phyloP scores from a whole-genome alignment of 345 rosid species.

The Moringa oleifera region DNA sequence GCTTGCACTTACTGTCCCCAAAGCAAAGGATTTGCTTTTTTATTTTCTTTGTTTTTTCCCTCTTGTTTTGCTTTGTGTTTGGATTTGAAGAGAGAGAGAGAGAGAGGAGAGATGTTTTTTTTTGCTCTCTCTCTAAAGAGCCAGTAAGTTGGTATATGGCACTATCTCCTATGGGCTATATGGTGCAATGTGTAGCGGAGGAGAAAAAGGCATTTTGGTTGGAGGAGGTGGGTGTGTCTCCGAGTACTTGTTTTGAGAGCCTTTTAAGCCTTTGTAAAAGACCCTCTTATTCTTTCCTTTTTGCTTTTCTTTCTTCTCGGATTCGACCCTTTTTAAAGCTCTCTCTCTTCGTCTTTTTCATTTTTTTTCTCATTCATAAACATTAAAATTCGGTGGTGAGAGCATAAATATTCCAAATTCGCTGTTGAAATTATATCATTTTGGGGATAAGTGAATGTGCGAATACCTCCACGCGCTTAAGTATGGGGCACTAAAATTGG shows the following conservation, averaged over 20 bases:
- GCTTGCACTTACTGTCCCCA: conserved; percentile 50
- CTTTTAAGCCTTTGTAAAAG: conserved; percentile 17
- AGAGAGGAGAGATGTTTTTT: no score
- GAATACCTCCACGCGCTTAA: neutral
- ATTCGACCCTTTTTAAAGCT: conserved; percentile 18
- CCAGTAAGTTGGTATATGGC: conserved; percentile 12
- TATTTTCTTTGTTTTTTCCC: conserved; percentile 14
- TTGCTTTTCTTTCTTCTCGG: conserved; percentile 10
- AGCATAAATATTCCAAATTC: no score
- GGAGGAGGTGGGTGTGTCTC: conserved; percentile 22
- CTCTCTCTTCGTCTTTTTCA: neutral
- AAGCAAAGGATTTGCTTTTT: conserved; percentile 26
- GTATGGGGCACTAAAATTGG: neutral
- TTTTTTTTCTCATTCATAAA: no score
- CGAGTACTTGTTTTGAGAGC: conserved; percentile 18
- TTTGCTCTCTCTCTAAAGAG: no score
- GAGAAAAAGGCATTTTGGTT: conserved; percentile 23
- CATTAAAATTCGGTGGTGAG: no score
- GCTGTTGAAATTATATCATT: no score
- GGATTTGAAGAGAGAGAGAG: conserved; percentile 8
- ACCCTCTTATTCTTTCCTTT: neutral
- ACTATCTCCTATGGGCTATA: conserved; percentile 20
- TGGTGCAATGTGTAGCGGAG: conserved; percentile 4
- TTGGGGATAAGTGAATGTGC: neutral
- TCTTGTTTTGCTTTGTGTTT: conserved; percentile 14